phyloP scores from a whole-genome alignment of 2,329 filamentous ascomycete species.

The Ceratocystis albifundus region DNA sequence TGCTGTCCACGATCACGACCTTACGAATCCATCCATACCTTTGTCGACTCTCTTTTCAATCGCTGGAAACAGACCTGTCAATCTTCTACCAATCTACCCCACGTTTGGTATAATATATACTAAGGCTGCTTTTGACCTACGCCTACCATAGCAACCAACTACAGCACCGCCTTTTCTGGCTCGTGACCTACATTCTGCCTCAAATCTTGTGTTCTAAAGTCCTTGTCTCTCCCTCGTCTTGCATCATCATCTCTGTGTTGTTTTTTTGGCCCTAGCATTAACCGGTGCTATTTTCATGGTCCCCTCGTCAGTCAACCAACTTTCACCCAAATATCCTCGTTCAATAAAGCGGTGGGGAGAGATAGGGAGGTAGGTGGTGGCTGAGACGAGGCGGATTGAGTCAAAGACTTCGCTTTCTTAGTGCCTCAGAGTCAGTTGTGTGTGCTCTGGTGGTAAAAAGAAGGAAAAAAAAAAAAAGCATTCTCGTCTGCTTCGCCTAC shows the following conservation, averaged over 20 bases:
- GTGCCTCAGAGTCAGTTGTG: background rate
- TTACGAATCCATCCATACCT: background rate
- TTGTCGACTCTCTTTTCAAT: background rate
- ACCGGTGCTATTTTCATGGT: background rate
- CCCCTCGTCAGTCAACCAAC: background rate
- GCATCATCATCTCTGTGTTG: background rate
- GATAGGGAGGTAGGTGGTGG: slow-evolving; percentile 1
- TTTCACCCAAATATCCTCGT: slow-evolving; percentile 10
- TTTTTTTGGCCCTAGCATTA: background rate
- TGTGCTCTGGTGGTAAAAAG: background rate
- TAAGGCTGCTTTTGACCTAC: background rate
- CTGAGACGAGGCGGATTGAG: background rate
- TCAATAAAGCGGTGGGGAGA: slow-evolving; percentile 5
- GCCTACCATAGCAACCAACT: too few species aligned
- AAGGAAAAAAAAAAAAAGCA: background rate
- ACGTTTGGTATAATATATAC: background rate
- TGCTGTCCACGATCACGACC: background rate
- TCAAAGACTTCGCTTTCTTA: background rate
- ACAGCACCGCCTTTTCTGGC: background rate
- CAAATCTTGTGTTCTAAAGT: background rate
- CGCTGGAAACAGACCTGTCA: background rate
- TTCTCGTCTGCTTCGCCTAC: background rate
- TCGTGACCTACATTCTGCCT: background rate
- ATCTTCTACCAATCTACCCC: background rate
- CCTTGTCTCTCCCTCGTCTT: background rate